Evolutionary conservation across 148 eudicot genomes (phyloP), one percentile per base, ranked within the genome.

Genomic region (Camellia sinensis): DNA sequence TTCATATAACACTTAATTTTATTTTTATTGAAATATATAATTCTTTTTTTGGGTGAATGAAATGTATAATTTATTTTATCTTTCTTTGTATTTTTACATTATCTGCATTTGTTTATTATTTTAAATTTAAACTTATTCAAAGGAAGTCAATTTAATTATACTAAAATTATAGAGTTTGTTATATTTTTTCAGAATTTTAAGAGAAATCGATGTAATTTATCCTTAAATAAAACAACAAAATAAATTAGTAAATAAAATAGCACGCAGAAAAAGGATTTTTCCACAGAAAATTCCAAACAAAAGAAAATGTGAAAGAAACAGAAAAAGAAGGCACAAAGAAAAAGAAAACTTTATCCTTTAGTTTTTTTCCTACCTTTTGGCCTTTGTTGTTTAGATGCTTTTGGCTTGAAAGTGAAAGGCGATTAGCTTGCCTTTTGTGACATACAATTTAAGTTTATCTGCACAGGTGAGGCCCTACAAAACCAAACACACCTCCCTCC

Each of bases 391-490:
- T 62, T 80, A 29, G 44, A 48, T 60, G 41, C 63, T 41, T 63
- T 57, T 52, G 4, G 8, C 64, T 63, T 79, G 75, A 80, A 73
- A 73, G 82, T n/a, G 78, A 62, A 46, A 76, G 74, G 79, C 8
- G 48, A 69, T 46, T 76, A 54, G 77, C 64, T 53, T 53, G 77
- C 64, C 64, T 53, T 80, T 53, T 40, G 73, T 53, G 71, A 73
- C 53, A 40, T 18, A 7, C 11, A 14, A 78, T 68, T 59, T 45
- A 67, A 78, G 77, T 62, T 67, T 41, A 37, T 73, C 66, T 64
- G 54, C 56, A 73, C 53, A 73, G 50, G 40, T 67, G 71, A 63
- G 60, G 62, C 59, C 11, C 61, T 29, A 61, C 67, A 15, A 71
- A 46, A n/a, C 37, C 50, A 71, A 46, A n/a, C 37, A n/a, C 6